phyloP scores from a whole-genome alignment of 345 rosid genomes.

The Lepidium africanum region DNA sequence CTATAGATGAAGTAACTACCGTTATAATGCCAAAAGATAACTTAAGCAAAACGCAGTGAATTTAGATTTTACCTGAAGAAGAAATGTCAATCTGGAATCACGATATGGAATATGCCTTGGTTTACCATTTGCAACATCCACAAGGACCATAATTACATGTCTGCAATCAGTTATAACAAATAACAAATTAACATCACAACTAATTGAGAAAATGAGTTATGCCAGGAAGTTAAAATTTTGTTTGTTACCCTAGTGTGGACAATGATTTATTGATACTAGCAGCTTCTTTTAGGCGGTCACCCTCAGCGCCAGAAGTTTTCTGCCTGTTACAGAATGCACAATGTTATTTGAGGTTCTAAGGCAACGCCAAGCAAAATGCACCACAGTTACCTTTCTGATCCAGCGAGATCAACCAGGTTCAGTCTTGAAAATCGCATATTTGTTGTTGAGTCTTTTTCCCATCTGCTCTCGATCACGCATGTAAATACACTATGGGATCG shows the following conservation, averaged over 20 bases:
- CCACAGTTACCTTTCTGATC: conserved; percentile 72
- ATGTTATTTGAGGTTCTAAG: conserved; percentile 1
- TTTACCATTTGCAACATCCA: conserved; percentile 84
- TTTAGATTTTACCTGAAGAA: conserved; percentile 69
- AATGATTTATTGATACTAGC: conserved; percentile 92
- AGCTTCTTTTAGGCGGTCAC: conserved; percentile 96
- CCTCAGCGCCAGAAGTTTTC: conserved; percentile 97
- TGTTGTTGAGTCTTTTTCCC: conserved; percentile 90
- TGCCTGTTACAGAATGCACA: conserved; percentile 45
- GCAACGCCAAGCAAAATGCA: background rate
- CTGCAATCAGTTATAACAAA: conserved; percentile 36
- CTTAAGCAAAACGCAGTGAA: background rate
- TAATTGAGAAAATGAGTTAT: conserved; percentile 1
- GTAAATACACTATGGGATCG: conserved; percentile 93
- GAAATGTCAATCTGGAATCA: conserved; percentile 94
- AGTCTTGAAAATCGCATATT: conserved; percentile 87
- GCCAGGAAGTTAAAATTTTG: background rate
- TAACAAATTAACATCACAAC: background rate
- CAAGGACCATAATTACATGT: conserved; percentile 94
- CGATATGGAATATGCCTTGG: conserved; percentile 83
- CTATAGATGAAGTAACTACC: conserved; percentile 36
- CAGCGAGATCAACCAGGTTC: conserved; percentile 92
- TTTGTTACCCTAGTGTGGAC: conserved; percentile 81
- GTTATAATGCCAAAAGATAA: conserved; percentile 14
- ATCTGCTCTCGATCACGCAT: conserved; percentile 82